Evolutionary conservation across 176 grass and related monocot genomes (phyloP).

Genomic region (Raddia guianensis): DNA sequence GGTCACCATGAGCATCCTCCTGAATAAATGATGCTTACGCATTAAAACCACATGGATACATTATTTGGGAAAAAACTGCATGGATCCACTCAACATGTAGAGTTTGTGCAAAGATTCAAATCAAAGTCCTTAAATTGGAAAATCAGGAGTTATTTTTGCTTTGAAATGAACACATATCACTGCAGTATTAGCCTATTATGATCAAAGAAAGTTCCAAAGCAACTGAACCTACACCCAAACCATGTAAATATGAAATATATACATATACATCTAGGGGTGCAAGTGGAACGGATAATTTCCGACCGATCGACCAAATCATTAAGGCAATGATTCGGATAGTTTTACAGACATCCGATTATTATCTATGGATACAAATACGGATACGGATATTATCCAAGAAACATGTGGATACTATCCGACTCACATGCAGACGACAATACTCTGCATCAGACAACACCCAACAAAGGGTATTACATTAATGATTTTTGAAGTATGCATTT

Average conservation of each 20-base stretch:
- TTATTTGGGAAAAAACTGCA: not conserved
- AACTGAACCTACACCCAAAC: not conserved
- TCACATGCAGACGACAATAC: too few relatives aligned
- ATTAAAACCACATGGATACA: not conserved
- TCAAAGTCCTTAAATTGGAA: not conserved
- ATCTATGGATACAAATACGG: too few relatives aligned
- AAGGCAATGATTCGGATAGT: too few relatives aligned
- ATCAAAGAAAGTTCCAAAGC: not conserved
- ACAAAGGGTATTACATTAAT: too few relatives aligned
- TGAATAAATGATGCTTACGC: slow-evolving; percentile 17
- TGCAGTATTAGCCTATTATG: not conserved
- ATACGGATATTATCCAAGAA: too few relatives aligned
- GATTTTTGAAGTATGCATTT: too few relatives aligned
- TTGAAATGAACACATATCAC: not conserved
- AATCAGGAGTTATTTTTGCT: slow-evolving; percentile 1
- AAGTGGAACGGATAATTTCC: too few relatives aligned
- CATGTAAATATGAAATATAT: not conserved
- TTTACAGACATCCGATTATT: too few relatives aligned
- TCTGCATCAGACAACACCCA: too few relatives aligned
- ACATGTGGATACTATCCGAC: too few relatives aligned
- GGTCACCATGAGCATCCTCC: slow-evolving; percentile 23
- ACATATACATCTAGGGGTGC: not conserved
- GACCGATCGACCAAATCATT: too few relatives aligned
- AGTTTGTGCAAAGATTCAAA: slow-evolving; percentile 25
- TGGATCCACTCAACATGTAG: slow-evolving; percentile 3